Evolutionary conservation across 1,284 basidiomycete species (phyloP).

Genomic region (Entoloma clypeatum): DNA sequence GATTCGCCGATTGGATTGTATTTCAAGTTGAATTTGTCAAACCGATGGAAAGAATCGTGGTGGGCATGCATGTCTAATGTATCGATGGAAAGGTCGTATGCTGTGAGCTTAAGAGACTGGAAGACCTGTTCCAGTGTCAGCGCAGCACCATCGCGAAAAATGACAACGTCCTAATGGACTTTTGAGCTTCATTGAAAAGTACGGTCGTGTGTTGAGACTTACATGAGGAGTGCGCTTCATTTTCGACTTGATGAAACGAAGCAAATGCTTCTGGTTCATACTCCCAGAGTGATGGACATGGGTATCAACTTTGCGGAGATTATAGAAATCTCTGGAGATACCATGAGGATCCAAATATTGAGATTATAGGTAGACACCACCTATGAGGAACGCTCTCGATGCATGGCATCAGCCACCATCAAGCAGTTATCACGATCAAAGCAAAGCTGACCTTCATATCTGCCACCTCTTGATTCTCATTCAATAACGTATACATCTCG

Average conservation of each 20-base stretch:
- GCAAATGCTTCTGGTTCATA: conserved; percentile 99
- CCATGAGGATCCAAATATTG: conserved; percentile 1
- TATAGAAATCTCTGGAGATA: conserved; percentile 88
- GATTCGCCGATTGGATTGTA: conserved; percentile 97
- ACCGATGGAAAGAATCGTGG: conserved; percentile 95
- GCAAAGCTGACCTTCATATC: conserved; percentile 89
- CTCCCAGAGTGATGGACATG: conserved; percentile 98
- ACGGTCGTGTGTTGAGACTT: conserved; percentile 18
- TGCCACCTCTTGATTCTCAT: conserved; percentile 92
- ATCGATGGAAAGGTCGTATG: conserved; percentile 98
- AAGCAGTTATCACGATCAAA: background rate
- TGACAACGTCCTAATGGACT: conserved; percentile 80
- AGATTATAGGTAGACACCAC: conserved; percentile 6
- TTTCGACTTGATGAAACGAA: conserved; percentile 98
- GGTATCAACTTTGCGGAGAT: conserved; percentile 96
- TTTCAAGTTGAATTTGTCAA: conserved; percentile 94
- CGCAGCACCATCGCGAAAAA: conserved; percentile 88
- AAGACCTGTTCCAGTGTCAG: conserved; percentile 94
- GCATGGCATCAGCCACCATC: conserved; percentile 1
- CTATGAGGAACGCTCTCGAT: conserved; percentile 21
- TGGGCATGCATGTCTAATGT: conserved; percentile 99
- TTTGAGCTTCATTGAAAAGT: background rate
- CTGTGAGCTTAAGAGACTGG: conserved; percentile 89
- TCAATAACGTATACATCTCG: conserved; percentile 89
- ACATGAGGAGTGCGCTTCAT: conserved; percentile 83